A percentile compares a stretch with the other conserved stretches of the same genome.
These are phyloP conservation scores for Oropetium thomaeum DNA, from an alignment of 176 grass and related monocot genomes.

Conservation along the genomic window DNA sequence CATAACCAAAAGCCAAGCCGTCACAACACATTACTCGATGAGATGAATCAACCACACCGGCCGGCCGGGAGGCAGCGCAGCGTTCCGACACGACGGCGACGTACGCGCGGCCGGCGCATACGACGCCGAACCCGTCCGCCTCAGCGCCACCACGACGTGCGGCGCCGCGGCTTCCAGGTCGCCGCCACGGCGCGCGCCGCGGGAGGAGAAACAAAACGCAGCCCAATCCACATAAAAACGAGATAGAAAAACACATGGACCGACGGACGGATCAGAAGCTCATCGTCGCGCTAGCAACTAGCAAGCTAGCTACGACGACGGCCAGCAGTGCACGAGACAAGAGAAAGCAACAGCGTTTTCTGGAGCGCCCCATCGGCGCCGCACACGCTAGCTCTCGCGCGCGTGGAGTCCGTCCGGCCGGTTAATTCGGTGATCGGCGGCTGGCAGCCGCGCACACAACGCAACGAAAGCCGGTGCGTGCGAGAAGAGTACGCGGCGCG, in stretches of 20 bases:
- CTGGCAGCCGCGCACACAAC: not conserved
- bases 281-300: no score
- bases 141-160: not conserved
- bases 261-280: no score
- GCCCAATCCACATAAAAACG: not conserved
- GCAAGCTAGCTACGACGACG: no score
- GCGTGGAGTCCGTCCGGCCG: not conserved
- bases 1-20: not conserved
- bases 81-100: not conserved
- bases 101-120: not conserved
- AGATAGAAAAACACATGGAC: no score
- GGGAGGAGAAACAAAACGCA: not conserved
- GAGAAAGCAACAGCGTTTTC: conserved; percentile 2
- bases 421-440: not conserved
- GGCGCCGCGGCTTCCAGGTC: conserved; percentile 34
- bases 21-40: not conserved
- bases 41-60: not conserved
- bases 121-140: not conserved
- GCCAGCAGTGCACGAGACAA: not conserved
- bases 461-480: not conserved
- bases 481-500: not conserved
- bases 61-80: not conserved
- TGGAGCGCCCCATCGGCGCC: no score
- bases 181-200: conserved; percentile 34
- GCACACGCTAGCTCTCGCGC: no score